A percentile compares a stretch with the other conserved stretches of the same genome.
These are phyloP conservation scores for Schizophyllum commune DNA, from an alignment of 1,284 basidiomycete genomes.

Conservation along the genomic window DNA sequence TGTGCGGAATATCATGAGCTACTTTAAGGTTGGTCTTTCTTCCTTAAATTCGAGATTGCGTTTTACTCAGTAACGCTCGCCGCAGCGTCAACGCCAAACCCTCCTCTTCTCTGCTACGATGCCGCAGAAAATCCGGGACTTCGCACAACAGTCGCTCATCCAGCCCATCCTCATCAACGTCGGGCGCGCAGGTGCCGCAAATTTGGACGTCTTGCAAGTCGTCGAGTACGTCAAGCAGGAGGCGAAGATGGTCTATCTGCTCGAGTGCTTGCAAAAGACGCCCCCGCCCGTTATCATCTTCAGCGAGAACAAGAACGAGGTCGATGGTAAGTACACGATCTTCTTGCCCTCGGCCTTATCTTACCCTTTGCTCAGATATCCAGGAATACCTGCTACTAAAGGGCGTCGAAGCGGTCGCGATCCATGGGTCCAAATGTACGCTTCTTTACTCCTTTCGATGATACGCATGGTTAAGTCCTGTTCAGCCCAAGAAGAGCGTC, in stretches of 20 bases:
- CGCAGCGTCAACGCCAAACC: constrained; percentile 90
- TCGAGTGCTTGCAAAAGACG: constrained; percentile 98
- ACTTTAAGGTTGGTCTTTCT: constrained; percentile 72
- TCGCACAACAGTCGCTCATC: constrained; percentile 92
- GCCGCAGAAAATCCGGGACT: constrained; percentile 98
- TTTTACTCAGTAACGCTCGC: constrained; percentile 13
- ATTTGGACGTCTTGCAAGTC: constrained; percentile 93
- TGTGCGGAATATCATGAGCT: constrained; percentile 97
- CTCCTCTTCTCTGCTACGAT: constrained; percentile 97
- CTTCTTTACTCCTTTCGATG: constrained; percentile 1
- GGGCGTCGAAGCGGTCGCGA: constrained; percentile 97
- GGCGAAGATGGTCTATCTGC: constrained; percentile 97
- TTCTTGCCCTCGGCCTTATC: neutral
- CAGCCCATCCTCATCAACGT: constrained; percentile 94
- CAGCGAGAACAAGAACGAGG: constrained; percentile 99
- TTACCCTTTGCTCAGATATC: constrained; percentile 60
- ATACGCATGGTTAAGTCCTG: constrained; percentile 5
- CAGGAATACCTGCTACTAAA: constrained; percentile 96
- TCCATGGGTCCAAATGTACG: constrained; percentile 94
- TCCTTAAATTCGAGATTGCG: neutral
- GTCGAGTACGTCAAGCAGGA: constrained; percentile 99
- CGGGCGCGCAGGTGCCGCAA: constrained; percentile 95
- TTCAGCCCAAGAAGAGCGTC: constrained; percentile 93
- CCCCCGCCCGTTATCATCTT: constrained; percentile 98
- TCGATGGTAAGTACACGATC: constrained; percentile 63